A percentile compares a stretch with the other conserved stretches of the same genome.
phyloP scores from a whole-genome alignment of 257 asterid species.

The Solanum chiquidenum region DNA sequence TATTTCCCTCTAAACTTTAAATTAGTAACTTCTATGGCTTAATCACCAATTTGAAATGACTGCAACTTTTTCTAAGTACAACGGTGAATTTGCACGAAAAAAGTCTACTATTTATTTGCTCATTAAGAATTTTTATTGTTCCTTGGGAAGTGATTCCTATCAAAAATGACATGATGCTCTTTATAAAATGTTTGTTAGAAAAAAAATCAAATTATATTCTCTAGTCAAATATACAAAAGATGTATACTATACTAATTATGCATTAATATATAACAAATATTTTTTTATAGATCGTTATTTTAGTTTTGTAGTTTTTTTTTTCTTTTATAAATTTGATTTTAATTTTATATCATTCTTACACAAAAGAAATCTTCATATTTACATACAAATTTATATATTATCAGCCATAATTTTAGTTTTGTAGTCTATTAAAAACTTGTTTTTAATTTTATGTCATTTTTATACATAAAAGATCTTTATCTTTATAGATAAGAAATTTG shows the following conservation, averaged over 20 bases:
- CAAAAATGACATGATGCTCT: no score
- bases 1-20: not conserved
- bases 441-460: no score
- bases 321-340: not conserved
- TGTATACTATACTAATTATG: not conserved
- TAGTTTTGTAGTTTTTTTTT: not conserved
- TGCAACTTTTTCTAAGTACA: not conserved
- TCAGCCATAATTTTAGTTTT: no score
- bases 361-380: not conserved
- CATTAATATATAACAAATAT: not conserved
- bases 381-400: not conserved
- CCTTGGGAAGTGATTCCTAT: not conserved
- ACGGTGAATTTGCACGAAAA: not conserved
- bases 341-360: not conserved
- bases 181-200: no score
- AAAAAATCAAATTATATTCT: not conserved
- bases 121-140: not conserved
- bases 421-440: no score
- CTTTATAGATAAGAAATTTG: no score
- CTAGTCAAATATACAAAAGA: not conserved
- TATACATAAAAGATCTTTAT: no score
- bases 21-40: not conserved
- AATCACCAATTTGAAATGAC: not conserved
- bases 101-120: not conserved
- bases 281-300: not conserved